Base-by-base conservation (phyloP, 768 basidiomycete genomes). In the Leccinum rimulosum region DNA sequence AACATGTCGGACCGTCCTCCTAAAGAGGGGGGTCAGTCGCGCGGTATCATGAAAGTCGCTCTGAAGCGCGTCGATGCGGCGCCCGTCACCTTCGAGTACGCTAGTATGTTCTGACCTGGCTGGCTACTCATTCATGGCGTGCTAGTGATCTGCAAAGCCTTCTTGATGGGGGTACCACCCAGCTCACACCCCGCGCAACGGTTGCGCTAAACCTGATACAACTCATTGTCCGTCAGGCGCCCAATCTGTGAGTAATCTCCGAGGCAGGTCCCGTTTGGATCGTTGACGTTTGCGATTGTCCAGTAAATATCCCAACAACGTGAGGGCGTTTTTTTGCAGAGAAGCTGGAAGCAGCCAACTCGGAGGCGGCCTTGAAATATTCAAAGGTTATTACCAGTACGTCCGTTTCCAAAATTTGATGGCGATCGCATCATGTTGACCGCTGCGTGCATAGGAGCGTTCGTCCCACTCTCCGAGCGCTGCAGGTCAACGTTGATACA, bases 321-420 rank as follows among this genome's bases (percentile, higher is more conserved):
- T 76, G 0, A 73, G 70, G 2, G 77, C 82, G 0, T 83, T 79
- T 59, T 84, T 83, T 50, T 74, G 72, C 52, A 61, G 61, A 22
- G 68, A 70, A 19, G 71, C 73, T 19, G 69, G 76, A 10, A 67
- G 58, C 15, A 62, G 50, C 47, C 0, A 2, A 7, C 63, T 74
- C 1, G 73, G 70, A 15, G 70, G 72, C 2, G 72, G 72, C 3
- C 63, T 84, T 0, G 79, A 81, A 40, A 58, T 84, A 0, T 77
- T 80, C 70, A 70, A 77, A 8, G 83, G 83, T 0, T 82, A 74
- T 47, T 83, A 77, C 56, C 82, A 83, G 83, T 84, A 56, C 30
- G 78, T 64, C 28, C n/a, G 6, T 19, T 36, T 50, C 45, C 31
- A 27, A 50, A 31, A 19, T 22, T 45, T 30, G 10, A 25, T 38